Evolutionary conservation across 305 asterid genomes (phyloP).

Genomic region (Stenogyne calaminthoides): DNA sequence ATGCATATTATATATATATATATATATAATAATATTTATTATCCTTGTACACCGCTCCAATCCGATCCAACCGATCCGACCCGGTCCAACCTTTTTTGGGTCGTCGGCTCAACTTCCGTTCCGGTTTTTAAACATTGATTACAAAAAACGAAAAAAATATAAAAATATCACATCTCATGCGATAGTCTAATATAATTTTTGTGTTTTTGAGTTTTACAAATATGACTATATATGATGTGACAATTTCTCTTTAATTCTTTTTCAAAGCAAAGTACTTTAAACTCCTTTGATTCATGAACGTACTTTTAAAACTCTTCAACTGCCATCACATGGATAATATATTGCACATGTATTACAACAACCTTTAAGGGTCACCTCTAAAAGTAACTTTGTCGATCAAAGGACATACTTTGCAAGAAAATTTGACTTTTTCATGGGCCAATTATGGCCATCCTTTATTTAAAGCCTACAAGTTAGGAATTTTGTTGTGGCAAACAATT

Average conservation of each 20-base stretch:
- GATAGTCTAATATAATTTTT: no score
- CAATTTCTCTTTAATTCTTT: not conserved
- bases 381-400: not conserved
- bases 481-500: not conserved
- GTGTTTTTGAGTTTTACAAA: no score
- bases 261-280: not conserved
- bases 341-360: constrained; percentile 15
- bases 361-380: not conserved
- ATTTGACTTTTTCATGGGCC: not conserved
- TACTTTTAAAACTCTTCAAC: constrained; percentile 22
- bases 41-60: no score
- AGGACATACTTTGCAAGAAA: not conserved
- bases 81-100: no score
- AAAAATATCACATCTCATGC: no score
- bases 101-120: no score
- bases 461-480: constrained; percentile 40
- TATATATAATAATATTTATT: no score
- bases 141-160: no score
- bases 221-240: not conserved
- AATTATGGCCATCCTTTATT: constrained; percentile 15
- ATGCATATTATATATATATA: no score
- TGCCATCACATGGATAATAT: constrained; percentile 14
- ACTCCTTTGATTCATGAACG: not conserved
- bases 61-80: no score
- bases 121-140: no score